Conservation (phyloP, 352 stramenopile species). For the Phytophthora lateralis region DNA sequence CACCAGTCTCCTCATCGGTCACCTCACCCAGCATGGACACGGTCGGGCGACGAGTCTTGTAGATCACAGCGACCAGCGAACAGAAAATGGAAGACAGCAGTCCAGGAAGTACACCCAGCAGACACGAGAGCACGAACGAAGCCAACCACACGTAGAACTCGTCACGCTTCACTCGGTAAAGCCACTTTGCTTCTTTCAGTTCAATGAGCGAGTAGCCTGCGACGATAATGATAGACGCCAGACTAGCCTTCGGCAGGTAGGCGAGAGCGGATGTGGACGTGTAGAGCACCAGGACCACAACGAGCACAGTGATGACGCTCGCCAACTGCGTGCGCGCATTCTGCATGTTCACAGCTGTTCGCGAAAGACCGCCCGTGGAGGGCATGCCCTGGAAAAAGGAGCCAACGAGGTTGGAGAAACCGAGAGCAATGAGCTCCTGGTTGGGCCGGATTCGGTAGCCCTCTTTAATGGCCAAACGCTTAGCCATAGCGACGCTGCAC, state of each 20-base stretch:
- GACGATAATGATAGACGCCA: slow-evolving; percentile 91
- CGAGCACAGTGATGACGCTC: slow-evolving; percentile 85
- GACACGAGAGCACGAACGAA: slow-evolving; percentile 55
- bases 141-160: slow-evolving; percentile 73
- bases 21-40: slow-evolving; percentile 53
- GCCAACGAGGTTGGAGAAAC: slow-evolving; percentile 89
- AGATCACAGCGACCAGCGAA: slow-evolving; percentile 71
- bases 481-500: slow-evolving; percentile 91
- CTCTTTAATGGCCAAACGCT: slow-evolving; percentile 82
- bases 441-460: slow-evolving; percentile 83
- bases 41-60: slow-evolving; percentile 57
- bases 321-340: slow-evolving; percentile 88
- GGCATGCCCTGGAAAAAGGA: slow-evolving; percentile 92
- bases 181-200: slow-evolving; percentile 84
- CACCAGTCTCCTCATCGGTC: slow-evolving; percentile 41
- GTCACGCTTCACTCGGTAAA: slow-evolving; percentile 63
- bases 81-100: slow-evolving; percentile 58
- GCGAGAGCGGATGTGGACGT: slow-evolving; percentile 90
- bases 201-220: slow-evolving; percentile 89
- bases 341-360: slow-evolving; percentile 92
- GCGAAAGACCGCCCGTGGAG: slow-evolving; percentile 88
- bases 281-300: slow-evolving; percentile 91
- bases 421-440: slow-evolving; percentile 91
- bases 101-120: slow-evolving; percentile 52
- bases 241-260: slow-evolving; percentile 86